These are phyloP conservation scores for Colletotrichum magnum DNA, from an alignment of 2,329 filamentous ascomycete species.

Conservation along the genomic window DNA sequence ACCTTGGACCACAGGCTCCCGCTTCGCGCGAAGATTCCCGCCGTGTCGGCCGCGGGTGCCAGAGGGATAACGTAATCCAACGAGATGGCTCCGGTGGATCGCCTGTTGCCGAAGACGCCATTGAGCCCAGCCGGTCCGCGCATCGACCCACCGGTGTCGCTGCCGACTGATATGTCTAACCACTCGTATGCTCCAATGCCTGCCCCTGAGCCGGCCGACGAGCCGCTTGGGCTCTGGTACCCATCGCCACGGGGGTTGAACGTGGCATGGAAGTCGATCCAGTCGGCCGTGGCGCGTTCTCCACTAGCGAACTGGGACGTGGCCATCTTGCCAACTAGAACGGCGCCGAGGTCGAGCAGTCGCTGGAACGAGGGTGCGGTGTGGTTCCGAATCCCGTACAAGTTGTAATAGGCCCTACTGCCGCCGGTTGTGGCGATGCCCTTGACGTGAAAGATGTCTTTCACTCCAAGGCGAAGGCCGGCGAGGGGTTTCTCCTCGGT, in stretches of 20 bases:
- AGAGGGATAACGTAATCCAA: slow-evolving; percentile 59
- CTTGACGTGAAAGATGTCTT: slow-evolving; percentile 69
- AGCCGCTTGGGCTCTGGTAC: slow-evolving; percentile 43
- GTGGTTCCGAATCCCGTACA: slow-evolving; percentile 61
- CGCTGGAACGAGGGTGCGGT: slow-evolving; percentile 67
- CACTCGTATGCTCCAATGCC: slow-evolving; percentile 44
- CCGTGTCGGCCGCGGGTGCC: slow-evolving; percentile 43
- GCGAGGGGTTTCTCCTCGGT: slow-evolving; percentile 60
- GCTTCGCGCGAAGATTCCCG: slow-evolving; percentile 29
- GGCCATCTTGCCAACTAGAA: slow-evolving; percentile 61
- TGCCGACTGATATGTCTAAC: slow-evolving; percentile 45
- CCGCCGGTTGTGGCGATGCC: slow-evolving; percentile 67
- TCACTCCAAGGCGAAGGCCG: slow-evolving; percentile 66
- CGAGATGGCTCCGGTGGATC: slow-evolving; percentile 54
- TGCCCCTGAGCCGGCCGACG: slow-evolving; percentile 43
- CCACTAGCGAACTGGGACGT: slow-evolving; percentile 58
- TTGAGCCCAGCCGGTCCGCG: slow-evolving; percentile 54
- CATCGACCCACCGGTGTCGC: slow-evolving; percentile 41
- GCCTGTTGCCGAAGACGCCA: slow-evolving; percentile 61
- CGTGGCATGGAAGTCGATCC: slow-evolving; percentile 46
- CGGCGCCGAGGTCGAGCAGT: slow-evolving; percentile 69
- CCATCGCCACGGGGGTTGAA: slow-evolving; percentile 49
- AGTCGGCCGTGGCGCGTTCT: slow-evolving; percentile 61
- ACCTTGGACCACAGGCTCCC: slow-evolving; percentile 18
- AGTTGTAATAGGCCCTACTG: slow-evolving; percentile 67